Percentiles rank a stretch among this genome's conserved stretches.
Evolutionary conservation across 305 asterid genomes (phyloP).

Genomic region (Fraxinus angustifolia): DNA sequence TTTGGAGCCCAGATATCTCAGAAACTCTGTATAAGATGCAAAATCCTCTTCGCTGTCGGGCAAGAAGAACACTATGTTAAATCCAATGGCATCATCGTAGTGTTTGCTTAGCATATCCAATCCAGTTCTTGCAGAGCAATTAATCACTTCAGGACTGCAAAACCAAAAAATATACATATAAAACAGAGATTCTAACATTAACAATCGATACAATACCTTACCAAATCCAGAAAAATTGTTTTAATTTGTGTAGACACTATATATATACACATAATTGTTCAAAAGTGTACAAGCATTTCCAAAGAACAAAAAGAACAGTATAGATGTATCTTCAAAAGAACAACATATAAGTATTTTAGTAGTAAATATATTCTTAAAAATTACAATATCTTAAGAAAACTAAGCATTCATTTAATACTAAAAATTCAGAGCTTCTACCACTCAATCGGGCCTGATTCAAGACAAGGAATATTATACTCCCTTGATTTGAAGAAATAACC

Average conservation of each 20-base stretch:
- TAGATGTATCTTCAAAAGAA: background rate
- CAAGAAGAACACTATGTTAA: slow-evolving; percentile 71
- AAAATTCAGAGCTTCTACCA: background rate
- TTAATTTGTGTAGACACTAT: background rate
- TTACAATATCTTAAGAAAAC: background rate
- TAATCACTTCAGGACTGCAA: slow-evolving; percentile 79
- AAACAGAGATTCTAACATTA: slow-evolving; percentile 6
- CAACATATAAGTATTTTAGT: slow-evolving; percentile 3
- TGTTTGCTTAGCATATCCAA: slow-evolving; percentile 80
- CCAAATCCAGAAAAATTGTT: background rate
- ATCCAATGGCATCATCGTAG: slow-evolving; percentile 86
- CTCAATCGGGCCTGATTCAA: background rate
- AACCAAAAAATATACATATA: background rate
- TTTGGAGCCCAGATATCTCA: slow-evolving; percentile 74
- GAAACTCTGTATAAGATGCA: slow-evolving; percentile 85
- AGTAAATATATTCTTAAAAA: background rate
- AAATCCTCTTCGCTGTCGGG: slow-evolving; percentile 95
- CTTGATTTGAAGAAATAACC: background rate
- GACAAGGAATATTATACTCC: background rate
- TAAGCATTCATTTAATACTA: background rate
- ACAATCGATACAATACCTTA: background rate
- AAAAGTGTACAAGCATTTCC: slow-evolving; percentile 1
- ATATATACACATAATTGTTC: background rate
- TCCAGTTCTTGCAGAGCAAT: slow-evolving; percentile 91
- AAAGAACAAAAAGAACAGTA: background rate